phyloP scores from a whole-genome alignment of 192 early-diverging fungal genomes.

The Mortierella alpina region DNA sequence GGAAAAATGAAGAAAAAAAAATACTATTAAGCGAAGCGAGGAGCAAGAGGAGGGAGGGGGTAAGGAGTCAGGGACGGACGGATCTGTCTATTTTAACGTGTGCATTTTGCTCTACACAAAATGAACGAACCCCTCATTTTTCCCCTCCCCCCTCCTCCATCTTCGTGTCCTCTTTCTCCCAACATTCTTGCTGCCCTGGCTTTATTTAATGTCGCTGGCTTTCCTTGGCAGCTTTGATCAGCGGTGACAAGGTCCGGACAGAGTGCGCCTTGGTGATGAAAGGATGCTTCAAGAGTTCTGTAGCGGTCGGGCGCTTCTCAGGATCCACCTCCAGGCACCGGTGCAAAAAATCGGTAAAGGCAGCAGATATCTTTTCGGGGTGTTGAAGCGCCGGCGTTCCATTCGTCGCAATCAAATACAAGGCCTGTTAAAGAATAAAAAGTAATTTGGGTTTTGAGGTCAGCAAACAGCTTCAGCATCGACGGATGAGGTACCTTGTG shows the following conservation, averaged over 20 bases:
- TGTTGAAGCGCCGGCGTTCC: constrained; percentile 93
- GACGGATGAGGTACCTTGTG: too few species aligned
- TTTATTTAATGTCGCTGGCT: constrained; percentile 47
- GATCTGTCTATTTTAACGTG: too few species aligned
- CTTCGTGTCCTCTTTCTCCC: background rate
- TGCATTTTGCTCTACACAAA: too few species aligned
- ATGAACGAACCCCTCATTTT: too few species aligned
- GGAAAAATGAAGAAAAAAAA: background rate
- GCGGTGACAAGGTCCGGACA: constrained; percentile 80
- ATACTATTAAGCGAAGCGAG: background rate
- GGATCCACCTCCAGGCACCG: constrained; percentile 86
- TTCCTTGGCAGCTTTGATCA: constrained; percentile 81
- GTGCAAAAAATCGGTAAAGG: constrained; percentile 89
- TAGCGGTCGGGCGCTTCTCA: constrained; percentile 81
- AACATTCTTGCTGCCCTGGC: background rate
- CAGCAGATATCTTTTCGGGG: constrained; percentile 78
- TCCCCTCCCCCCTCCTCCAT: too few species aligned
- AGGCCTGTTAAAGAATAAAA: constrained; percentile 59
- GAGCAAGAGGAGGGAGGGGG: background rate
- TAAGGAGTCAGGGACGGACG: too few species aligned
- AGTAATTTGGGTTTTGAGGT: background rate
- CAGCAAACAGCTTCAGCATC: background rate
- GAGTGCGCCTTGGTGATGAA: constrained; percentile 89
- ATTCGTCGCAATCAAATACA: constrained; percentile 96
- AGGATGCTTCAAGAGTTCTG: constrained; percentile 84